Conservation (phyloP, 495 filamentous ascomycete genomes). For the Aspergillus funiculosus region DNA sequence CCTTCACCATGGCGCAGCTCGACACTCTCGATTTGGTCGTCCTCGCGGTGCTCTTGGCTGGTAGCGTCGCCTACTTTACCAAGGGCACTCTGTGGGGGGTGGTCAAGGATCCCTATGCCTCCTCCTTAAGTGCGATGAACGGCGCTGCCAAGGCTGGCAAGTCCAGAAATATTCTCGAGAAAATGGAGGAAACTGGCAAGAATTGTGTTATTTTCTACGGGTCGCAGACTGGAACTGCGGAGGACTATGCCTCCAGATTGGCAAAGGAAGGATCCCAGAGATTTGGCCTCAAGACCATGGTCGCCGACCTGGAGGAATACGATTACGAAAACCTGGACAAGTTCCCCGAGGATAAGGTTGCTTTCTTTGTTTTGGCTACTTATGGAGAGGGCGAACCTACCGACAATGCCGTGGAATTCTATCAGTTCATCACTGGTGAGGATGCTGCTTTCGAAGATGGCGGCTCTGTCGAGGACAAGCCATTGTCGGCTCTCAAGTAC, state of each 20-base stretch:
- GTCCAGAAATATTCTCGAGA: slow-evolving; percentile 87
- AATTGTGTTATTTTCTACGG: slow-evolving; percentile 98
- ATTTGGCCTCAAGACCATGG: slow-evolving; percentile 97
- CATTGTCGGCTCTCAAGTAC: slow-evolving; percentile 81
- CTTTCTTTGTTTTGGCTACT: slow-evolving; percentile 92
- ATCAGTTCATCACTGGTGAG: slow-evolving; percentile 86
- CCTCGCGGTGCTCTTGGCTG: slow-evolving; percentile 74
- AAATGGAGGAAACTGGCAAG: slow-evolving; percentile 91
- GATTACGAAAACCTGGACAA: slow-evolving; percentile 92
- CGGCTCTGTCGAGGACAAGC: slow-evolving; percentile 55
- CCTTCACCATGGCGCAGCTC: slow-evolving; percentile 76
- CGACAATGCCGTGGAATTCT: slow-evolving; percentile 98
- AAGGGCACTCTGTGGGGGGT: slow-evolving; percentile 88
- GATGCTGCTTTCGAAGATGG: slow-evolving; percentile 75
- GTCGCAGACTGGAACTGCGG: slow-evolving; percentile 95
- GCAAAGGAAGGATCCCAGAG: slow-evolving; percentile 96
- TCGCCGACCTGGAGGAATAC: slow-evolving; percentile 95
- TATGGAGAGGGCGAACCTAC: slow-evolving; percentile 99
- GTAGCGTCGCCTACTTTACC: slow-evolving; percentile 92
- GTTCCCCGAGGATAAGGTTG: slow-evolving; percentile 83
- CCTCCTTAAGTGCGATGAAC: slow-evolving; percentile 59
- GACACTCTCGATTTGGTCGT: slow-evolving; percentile 93
- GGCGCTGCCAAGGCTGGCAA: slow-evolving; percentile 72
- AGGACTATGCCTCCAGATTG: slow-evolving; percentile 96
- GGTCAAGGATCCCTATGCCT: slow-evolving; percentile 79